These are phyloP conservation scores for Tolypocladium cylindrosporum DNA, from an alignment of 2,329 filamentous ascomycete genomes.

Conservation along the genomic window DNA sequence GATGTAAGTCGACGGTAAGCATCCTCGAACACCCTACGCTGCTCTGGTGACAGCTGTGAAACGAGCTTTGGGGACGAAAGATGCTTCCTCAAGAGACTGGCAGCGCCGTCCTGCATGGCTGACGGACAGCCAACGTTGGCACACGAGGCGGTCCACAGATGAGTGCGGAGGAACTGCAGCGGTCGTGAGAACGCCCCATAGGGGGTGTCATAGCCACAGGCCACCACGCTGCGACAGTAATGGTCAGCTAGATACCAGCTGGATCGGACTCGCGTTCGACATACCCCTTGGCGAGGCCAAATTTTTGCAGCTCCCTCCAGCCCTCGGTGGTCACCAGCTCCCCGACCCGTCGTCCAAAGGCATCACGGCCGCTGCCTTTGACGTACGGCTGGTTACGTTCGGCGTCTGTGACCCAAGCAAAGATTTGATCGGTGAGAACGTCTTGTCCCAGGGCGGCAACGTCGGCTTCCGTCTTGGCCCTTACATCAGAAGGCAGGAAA, in stretches of 20 bases:
- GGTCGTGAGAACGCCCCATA: slow-evolving; percentile 41
- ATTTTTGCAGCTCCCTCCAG: slow-evolving; percentile 52
- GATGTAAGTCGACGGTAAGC: slow-evolving; percentile 44
- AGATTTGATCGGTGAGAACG: slow-evolving; percentile 43
- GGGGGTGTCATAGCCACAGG: slow-evolving; percentile 47
- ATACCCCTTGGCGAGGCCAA: slow-evolving; percentile 45
- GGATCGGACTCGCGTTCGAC: neutral
- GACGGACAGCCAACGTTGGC: slow-evolving; percentile 55
- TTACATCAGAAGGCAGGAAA: slow-evolving; percentile 33
- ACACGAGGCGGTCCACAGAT: slow-evolving; percentile 50
- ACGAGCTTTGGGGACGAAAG: slow-evolving; percentile 21
- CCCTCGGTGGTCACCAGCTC: slow-evolving; percentile 55
- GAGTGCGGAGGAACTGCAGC: slow-evolving; percentile 46
- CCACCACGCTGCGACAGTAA: slow-evolving; percentile 33
- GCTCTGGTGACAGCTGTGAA: slow-evolving; percentile 13
- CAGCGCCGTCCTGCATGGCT: slow-evolving; percentile 57
- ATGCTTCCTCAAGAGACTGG: slow-evolving; percentile 37
- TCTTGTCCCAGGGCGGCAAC: slow-evolving; percentile 38
- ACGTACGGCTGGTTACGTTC: slow-evolving; percentile 56
- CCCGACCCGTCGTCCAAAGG: slow-evolving; percentile 49
- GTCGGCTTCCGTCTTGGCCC: slow-evolving; percentile 29
- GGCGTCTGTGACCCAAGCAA: slow-evolving; percentile 50
- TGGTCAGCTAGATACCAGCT: neutral
- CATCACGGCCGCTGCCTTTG: slow-evolving; percentile 43
- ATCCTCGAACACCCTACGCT: slow-evolving; percentile 36